Evolutionary conservation across 495 filamentous ascomycete species (phyloP), one percentile per base, ranked within the genome.

Genomic region (Parmelia sp.): DNA sequence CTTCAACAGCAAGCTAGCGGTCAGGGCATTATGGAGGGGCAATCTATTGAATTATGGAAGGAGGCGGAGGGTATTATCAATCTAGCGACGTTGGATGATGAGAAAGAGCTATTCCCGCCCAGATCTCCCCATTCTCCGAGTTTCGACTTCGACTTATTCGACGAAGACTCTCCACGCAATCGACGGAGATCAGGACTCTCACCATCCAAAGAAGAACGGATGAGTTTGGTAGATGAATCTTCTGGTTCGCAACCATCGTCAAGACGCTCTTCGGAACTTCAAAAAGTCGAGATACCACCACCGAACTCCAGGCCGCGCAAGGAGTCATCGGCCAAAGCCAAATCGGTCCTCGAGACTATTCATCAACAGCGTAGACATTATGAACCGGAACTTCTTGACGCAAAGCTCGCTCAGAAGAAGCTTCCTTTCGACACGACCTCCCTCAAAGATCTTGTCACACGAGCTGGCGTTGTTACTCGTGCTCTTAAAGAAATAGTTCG

Each of bases 381-480:
- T 12, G 79, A 83, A 69, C 79, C 82, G 17, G 73, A 75, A 53
- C 65, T 80, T 45, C 59, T 73, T 39, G 71, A 79, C 23, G 68
- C 78, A 25, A 69, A 77, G 12, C 74, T 77, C 55, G 74, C 84
- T 15, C 75, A 84, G 51, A 88, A 88, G 66, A 95, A 95, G 73
- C 85, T 96, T 39, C 90, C 90, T 19, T 97, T 97, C 68, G 92
- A 96, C 71, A 96, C 91, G 14, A 90, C 88, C 39, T 95, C 90
- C 63, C 84, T 97, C 27, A 86, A 87, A 65, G 90, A 93, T 72
- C 80, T 97, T 57, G 92, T 97, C 23, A 86, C 90, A 63, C 88
- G 92, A 45, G 91, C 92, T 4, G 87, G 86, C 37, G 86, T 86
- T 17, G 82, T 96, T 29, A 88, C 83, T 14, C 85, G 89, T 65